phyloP scores from a whole-genome alignment of 768 basidiomycete genomes.

The Termitomyces sp. region DNA sequence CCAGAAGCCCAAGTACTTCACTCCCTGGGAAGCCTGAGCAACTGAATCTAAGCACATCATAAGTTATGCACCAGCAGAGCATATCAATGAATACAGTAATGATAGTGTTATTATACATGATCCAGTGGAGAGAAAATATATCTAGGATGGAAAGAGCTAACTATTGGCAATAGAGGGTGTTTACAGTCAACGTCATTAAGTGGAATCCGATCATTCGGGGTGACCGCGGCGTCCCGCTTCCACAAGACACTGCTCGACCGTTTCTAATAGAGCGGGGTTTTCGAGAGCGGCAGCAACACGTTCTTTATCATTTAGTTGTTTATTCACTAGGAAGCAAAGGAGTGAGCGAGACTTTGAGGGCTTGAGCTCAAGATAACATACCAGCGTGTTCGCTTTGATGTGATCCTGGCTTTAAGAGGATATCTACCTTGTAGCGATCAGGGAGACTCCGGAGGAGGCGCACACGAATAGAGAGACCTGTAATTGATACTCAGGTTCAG shows the following conservation, averaged over 20 bases:
- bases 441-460: slow-evolving; percentile 86
- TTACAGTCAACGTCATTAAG: background rate
- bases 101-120: background rate
- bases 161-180: background rate
- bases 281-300: slow-evolving; percentile 95
- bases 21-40: too few species aligned
- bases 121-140: background rate
- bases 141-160: slow-evolving; percentile 11
- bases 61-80: too few species aligned
- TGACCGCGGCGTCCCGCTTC: slow-evolving; percentile 27
- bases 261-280: slow-evolving; percentile 79
- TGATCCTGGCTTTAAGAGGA: slow-evolving; percentile 87
- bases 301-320: slow-evolving; percentile 98
- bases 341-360: background rate
- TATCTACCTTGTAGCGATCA: slow-evolving; percentile 90
- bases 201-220: slow-evolving; percentile 11
- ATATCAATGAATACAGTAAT: background rate
- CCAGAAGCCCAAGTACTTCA: too few species aligned
- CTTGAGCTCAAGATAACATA: slow-evolving; percentile 21
- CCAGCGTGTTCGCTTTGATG: slow-evolving; percentile 93
- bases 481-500: slow-evolving; percentile 2
- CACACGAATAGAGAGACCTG: slow-evolving; percentile 94
- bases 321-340: slow-evolving; percentile 64
- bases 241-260: slow-evolving; percentile 66
- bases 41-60: too few species aligned